Conservation (phyloP, 257 asterid genomes). For the Nicotiana obtusifolia region DNA sequence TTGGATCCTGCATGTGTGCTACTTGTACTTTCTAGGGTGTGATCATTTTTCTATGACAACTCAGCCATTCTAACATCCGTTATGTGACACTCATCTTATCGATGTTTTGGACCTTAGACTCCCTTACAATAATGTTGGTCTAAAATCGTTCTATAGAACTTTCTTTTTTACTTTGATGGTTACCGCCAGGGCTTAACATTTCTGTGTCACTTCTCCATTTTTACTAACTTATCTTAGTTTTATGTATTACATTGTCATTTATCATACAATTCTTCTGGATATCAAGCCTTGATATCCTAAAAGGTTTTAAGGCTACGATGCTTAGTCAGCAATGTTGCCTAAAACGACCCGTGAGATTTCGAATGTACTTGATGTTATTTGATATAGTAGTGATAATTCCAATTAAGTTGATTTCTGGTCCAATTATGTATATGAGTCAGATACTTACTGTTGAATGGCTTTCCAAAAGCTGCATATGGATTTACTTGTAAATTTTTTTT, state of each 20-base stretch:
- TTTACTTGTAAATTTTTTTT: neutral
- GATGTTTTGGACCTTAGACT: neutral
- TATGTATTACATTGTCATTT: neutral
- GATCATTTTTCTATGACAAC: neutral
- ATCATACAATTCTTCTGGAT: neutral
- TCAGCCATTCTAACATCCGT: neutral
- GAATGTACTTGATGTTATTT: no score
- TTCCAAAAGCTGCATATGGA: neutral
- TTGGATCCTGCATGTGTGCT: neutral
- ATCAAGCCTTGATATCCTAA: no score
- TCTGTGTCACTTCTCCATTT: neutral
- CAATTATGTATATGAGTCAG: neutral
- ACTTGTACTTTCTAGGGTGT: neutral
- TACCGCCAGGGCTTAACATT: neutral
- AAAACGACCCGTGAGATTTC: no score
- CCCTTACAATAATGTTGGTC: neutral
- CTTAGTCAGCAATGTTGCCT: no score
- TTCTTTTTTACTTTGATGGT: neutral
- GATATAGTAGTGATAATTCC: neutral
- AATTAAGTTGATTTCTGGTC: neutral
- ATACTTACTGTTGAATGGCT: neutral
- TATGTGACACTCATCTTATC: neutral
- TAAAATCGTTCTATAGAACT: neutral
- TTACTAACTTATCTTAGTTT: neutral
- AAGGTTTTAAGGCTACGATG: no score